Base-by-base conservation (phyloP, 441 rosid species). In the Populus tomentosa region DNA sequence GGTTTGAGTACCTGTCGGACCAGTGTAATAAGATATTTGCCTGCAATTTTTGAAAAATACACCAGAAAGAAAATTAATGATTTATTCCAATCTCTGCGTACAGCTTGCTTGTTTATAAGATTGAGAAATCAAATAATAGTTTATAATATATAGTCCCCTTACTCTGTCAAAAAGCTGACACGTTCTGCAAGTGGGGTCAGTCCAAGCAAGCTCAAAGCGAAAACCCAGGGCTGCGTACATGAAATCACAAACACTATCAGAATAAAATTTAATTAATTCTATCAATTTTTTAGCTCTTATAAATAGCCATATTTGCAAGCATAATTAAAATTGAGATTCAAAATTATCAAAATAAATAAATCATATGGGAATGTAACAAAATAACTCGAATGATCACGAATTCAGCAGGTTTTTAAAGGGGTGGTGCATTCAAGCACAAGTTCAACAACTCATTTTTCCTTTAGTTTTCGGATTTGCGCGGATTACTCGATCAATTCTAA, bases 21-120 rank as follows among this genome's bases (percentile, higher is more conserved):
- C 97, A 0, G 97, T 95, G 83, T 82, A 89, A 79, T 56, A 89
- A 66, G 99, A 89, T 78, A 95, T 84, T 84, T 95, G 97, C 89
- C 98, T 95, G 93, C 78, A 80, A 67, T 64, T 63, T 68, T 33
- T 10, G 3, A 28, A 28, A 28, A 28, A 28, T 28, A 28, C 30
- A 28, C 30, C 30, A 28, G 4, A 33, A 28, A 26, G 11, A 35
- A 26, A 32, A 18, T 42, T 40, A 64, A 24, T 10, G 13, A 67
- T 80, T 73, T 68, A 2, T 35, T 32, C n/a, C 36, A 18, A 28
- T 28, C 30, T 28, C 30, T 2, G 30, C 30, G 30, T 28, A 28
- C 30, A 28, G 30, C 30, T 28, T 28, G 30, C 30, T 28, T 28
- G 14, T 10, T 13, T 59, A 59, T 59, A 3, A 59, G 64, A 59